Percentiles rank a stretch among this genome's conserved stretches.
These are phyloP conservation scores for Gossypium bickii DNA, from an alignment of 345 rosid genomes.

Conservation along the genomic window DNA sequence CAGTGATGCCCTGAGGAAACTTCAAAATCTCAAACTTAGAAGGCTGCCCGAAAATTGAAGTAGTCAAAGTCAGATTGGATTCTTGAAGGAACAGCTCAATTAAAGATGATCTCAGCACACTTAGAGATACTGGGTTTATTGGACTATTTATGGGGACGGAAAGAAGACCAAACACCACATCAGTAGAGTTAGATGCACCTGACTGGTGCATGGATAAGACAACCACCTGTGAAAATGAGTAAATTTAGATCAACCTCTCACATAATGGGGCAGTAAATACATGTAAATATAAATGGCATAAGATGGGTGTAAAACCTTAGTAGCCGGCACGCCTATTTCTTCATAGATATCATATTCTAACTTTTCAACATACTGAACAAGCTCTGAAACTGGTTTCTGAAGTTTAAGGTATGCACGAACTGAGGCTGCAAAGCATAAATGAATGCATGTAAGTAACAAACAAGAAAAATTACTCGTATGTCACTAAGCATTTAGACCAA, in stretches of 20 bases:
- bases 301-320: conserved; percentile 47
- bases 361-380: conserved; percentile 12
- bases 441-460: not conserved
- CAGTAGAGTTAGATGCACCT: conserved; percentile 46
- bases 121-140: conserved; percentile 39
- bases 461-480: not conserved
- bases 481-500: not conserved
- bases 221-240: conserved; percentile 56
- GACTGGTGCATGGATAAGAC: conserved; percentile 64
- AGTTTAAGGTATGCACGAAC: conserved; percentile 14
- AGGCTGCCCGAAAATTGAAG: conserved; percentile 53
- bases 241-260: conserved; percentile 12
- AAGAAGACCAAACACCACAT: conserved; percentile 67
- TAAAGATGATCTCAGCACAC: conserved; percentile 53
- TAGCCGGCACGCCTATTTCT: conserved; percentile 47
- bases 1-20: conserved; percentile 70
- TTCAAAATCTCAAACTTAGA: conserved; percentile 61
- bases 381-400: conserved; percentile 16
- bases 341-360: conserved; percentile 40
- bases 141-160: conserved; percentile 39
- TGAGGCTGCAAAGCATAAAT: conserved; percentile 15
- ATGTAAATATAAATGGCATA: not conserved
- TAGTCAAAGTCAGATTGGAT: conserved; percentile 56
- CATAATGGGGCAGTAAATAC: not conserved
- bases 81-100: conserved; percentile 52